Base-by-base conservation (phyloP, 495 filamentous ascomycete genomes). In the Hypoxylon lenormandii region DNA sequence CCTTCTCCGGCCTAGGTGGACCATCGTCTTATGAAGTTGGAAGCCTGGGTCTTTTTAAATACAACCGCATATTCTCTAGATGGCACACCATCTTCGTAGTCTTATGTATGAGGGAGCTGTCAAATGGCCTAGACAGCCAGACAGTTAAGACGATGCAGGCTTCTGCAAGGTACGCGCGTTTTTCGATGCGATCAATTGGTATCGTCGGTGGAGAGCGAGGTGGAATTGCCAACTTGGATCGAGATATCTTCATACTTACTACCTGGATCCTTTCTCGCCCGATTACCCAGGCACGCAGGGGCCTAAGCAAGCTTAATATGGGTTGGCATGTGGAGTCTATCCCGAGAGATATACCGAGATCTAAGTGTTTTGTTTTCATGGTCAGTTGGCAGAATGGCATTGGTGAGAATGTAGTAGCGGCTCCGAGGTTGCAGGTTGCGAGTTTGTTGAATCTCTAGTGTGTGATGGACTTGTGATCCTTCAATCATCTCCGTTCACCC, bases 111-210 rank as follows among this genome's bases (percentile, higher is more conserved):
- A 10, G 28, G 15, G n/a, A 48, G 59, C 52, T 50, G 42, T 43
- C 16, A 47, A 28, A 62, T 22, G 47, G 26, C 5, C 28, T 59
- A 54, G 13, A 36, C 21, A 37, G 45, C 43, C 36, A 47, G 37
- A 16, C n/a, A 16, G 56, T 60, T 18, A 13, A 56, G 51, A 28
- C 26, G 7, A 30, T 42, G 33, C 46, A 28, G 59, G 23, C 52
- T 40, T 40, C 65, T 69, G 65, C 59, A 69, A 69, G 65, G 65
- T 69, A 69, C 65, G 65, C 65, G 65, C 53, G 21, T 30, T 53
- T 36, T 56, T 36, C 51, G 33, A 48, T 53, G 46, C 22, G 30
- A 21, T 36, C 6, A 18, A 30, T 37, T 57, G 50, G 45, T 37
- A 15, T 26, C n/a, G 26, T 4, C 4, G 26, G 33, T 36, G 36